phyloP scores from a whole-genome alignment of 441 rosid species.

The Brassica balearica region DNA sequence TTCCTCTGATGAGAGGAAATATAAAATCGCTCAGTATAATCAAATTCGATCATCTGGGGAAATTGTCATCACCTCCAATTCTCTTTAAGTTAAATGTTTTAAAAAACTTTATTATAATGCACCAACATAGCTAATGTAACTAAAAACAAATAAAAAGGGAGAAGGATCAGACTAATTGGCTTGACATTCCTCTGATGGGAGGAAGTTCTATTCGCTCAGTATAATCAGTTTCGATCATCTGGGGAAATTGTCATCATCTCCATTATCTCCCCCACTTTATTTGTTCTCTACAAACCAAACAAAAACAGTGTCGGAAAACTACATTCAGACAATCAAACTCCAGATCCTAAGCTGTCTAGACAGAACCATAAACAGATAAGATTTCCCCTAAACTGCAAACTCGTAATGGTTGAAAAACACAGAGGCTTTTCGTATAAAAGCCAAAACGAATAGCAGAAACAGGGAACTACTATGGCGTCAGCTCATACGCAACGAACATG shows the following conservation, averaged over 20 bases:
- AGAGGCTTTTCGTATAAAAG: not conserved
- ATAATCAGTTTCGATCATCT: conserved; percentile 46
- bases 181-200: conserved; percentile 35
- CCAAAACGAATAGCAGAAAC: conserved; percentile 33
- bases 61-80: not conserved
- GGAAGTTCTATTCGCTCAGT: conserved; percentile 33
- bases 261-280: not conserved
- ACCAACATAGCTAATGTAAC: not conserved
- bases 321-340: not conserved
- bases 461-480: conserved; percentile 39
- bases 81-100: not conserved
- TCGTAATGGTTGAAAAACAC: conserved; percentile 19
- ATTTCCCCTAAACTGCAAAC: conserved; percentile 28
- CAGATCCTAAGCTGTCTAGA: not conserved
- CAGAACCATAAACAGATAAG: not conserved
- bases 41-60: conserved; percentile 44
- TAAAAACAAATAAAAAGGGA: not conserved
- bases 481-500: conserved; percentile 44
- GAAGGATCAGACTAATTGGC: conserved; percentile 30
- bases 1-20: conserved; percentile 32
- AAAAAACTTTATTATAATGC: not conserved
- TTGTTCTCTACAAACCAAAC: too few relatives aligned
- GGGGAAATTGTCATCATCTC: conserved; percentile 48
- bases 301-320: not conserved
- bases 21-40: conserved; percentile 34